These are phyloP conservation scores for Physcia stellaris DNA, from an alignment of 495 filamentous ascomycete genomes.

Conservation along the genomic window DNA sequence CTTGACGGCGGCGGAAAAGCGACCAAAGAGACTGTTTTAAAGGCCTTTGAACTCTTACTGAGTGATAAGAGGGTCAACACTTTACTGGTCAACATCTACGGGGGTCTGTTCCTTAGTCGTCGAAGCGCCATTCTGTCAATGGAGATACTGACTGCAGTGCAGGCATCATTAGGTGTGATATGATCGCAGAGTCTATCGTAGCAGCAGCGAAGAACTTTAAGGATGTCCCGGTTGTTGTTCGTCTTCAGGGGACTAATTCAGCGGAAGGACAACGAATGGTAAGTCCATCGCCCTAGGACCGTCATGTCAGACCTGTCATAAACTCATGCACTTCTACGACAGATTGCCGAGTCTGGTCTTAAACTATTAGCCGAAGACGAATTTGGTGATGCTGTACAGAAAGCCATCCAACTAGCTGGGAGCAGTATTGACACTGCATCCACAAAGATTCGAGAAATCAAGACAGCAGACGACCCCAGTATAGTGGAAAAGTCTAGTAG, in stretches of 20 bases:
- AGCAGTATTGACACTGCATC: too few relatives aligned
- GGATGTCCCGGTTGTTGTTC: conserved; percentile 66
- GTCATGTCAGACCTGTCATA: too few relatives aligned
- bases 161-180: conserved; percentile 56
- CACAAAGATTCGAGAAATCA: too few relatives aligned
- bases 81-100: conserved; percentile 82
- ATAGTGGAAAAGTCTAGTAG: too few relatives aligned
- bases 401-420: conserved; percentile 53
- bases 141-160: too few relatives aligned
- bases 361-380: conserved; percentile 65
- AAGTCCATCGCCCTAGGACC: too few relatives aligned
- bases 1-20: conserved; percentile 81
- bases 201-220: conserved; percentile 58
- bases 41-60: conserved; percentile 59
- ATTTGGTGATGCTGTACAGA: conserved; percentile 65
- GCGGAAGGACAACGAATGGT: too few relatives aligned
- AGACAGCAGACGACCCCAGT: too few relatives aligned
- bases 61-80: conserved; percentile 53
- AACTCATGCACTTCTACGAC: too few relatives aligned
- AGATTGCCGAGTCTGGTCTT: conserved; percentile 62
- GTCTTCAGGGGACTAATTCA: conserved; percentile 60
- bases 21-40: conserved; percentile 62
- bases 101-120: too few relatives aligned
- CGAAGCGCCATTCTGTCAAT: too few relatives aligned
- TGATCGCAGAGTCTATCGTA: conserved; percentile 75